Evolutionary conservation across 495 filamentous ascomycete genomes (phyloP), one percentile per base, ranked within the genome.

Genomic region (Antarctomyces pellizariae): DNA sequence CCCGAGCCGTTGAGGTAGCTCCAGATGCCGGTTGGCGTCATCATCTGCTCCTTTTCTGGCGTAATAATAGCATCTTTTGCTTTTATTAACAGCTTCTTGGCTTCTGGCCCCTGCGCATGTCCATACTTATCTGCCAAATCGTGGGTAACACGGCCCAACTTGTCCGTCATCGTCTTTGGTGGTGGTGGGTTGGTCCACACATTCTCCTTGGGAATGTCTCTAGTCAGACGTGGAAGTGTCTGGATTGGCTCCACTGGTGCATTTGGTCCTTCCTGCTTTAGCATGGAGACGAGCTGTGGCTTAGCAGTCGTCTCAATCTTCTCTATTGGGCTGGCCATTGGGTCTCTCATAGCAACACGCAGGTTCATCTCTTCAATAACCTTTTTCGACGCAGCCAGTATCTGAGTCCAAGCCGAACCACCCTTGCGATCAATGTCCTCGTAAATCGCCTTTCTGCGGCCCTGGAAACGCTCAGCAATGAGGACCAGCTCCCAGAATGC

Each of bases 401-500:
- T 63, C 36, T 92, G 79, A 8, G 67, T 64, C 80, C 80, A 92
- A 24, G 69, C 71, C 4, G 73, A 61, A 2, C 71, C 73, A 18
- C 67, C 70, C 16, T 64, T 63, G 33, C 86, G 77, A 32, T 91
- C 77, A 27, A 93, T 72, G 36, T 95, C 89, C 30, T 70, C 67
- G 49, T 78, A 93, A 28, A 97, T 79, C 11, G 64, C 59, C 42
- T 73, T 76, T 13, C 86, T 67, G 16, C 89, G 66, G 5, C 64
- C 62, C 6, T 67, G 52, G 32, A 67, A 78, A 17, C 66, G 63
- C 27, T 72, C 58, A 25, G 76, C 68, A 35, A 93, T 89, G 31
- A 72, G 59, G 16, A 62, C 59, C 11, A 95, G 56, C 44, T 97
- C 86, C 75, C 82, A 89, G 52, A 91, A 78, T 13, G 86, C 84